Evolutionary conservation across 2,329 filamentous ascomycete genomes (phyloP).

Genomic region (Setomelanomma holmii): DNA sequence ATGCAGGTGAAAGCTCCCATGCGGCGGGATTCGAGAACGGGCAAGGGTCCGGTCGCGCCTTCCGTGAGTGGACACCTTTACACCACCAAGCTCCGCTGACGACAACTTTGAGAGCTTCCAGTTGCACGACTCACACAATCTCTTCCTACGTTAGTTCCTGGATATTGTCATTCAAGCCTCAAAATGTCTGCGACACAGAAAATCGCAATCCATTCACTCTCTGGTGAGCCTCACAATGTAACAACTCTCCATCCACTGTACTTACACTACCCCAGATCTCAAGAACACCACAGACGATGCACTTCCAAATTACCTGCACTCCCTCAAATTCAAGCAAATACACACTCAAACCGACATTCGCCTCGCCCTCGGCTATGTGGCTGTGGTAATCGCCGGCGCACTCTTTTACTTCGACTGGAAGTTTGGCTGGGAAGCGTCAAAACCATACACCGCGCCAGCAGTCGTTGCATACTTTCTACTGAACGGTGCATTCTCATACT

Average conservation of each 20-base stretch:
- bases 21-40: constrained; percentile 25
- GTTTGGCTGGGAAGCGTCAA: constrained; percentile 86
- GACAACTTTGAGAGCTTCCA: constrained; percentile 9
- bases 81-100: constrained; percentile 29
- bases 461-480: constrained; percentile 80
- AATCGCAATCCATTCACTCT: constrained; percentile 71
- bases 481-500: constrained; percentile 79
- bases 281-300: constrained; percentile 98
- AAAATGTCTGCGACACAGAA: constrained; percentile 53
- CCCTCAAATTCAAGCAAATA: constrained; percentile 82
- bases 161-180: background rate
- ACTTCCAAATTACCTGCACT: constrained; percentile 90
- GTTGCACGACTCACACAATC: constrained; percentile 6
- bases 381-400: constrained; percentile 79
- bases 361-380: constrained; percentile 80
- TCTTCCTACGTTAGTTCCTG: background rate
- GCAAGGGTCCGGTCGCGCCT: constrained; percentile 39
- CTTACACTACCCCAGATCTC: constrained; percentile 68
- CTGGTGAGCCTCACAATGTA: constrained; percentile 57
- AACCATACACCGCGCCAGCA: constrained; percentile 78
- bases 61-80: constrained; percentile 46
- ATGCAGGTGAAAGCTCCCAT: constrained; percentile 32
- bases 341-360: constrained; percentile 83
- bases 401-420: constrained; percentile 94
- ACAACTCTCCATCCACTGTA: background rate